These are phyloP conservation scores for Alternaria sp. DNA, from an alignment of 2,329 filamentous ascomycete genomes.

Conservation along the genomic window DNA sequence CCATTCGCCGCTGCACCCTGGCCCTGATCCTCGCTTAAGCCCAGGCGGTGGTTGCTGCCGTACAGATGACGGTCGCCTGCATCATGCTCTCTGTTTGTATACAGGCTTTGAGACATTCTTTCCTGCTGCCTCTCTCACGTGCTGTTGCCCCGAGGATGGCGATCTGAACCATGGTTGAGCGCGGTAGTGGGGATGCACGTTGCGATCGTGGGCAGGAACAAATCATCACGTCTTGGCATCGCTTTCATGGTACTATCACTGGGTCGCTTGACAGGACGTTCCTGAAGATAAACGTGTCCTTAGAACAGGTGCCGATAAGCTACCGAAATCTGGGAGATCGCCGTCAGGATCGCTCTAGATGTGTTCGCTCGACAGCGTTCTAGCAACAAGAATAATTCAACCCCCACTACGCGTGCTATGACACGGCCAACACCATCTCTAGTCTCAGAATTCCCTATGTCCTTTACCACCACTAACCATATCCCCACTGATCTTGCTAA, in stretches of 20 bases:
- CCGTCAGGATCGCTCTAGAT: not conserved
- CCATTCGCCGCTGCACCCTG: conserved; percentile 39
- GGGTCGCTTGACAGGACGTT: conserved; percentile 1
- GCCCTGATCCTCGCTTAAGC: conserved; percentile 39
- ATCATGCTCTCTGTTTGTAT: conserved; percentile 24
- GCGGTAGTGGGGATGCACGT: not conserved
- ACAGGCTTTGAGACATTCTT: conserved; percentile 1
- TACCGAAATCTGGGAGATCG: not conserved
- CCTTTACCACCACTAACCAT: conserved; percentile 56
- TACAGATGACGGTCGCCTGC: conserved; percentile 33
- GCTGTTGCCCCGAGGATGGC: conserved; percentile 6
- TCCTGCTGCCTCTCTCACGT: not conserved
- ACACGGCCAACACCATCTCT: not conserved
- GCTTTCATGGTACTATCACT: not conserved
- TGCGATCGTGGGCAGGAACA: not conserved
- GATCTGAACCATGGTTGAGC: not conserved
- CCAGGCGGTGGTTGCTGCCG: conserved; percentile 30
- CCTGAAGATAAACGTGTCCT: conserved; percentile 2
- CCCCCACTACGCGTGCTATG: not conserved
- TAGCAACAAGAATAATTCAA: not conserved
- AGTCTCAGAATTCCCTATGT: conserved; percentile 52
- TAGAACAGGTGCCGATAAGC: not conserved
- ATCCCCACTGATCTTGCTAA: conserved; percentile 50
- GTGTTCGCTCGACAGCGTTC: not conserved
- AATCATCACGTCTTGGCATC: conserved; percentile 1